Base-by-base conservation (phyloP, 306 rosid genomes). In the Macrotyloma uniflorum region DNA sequence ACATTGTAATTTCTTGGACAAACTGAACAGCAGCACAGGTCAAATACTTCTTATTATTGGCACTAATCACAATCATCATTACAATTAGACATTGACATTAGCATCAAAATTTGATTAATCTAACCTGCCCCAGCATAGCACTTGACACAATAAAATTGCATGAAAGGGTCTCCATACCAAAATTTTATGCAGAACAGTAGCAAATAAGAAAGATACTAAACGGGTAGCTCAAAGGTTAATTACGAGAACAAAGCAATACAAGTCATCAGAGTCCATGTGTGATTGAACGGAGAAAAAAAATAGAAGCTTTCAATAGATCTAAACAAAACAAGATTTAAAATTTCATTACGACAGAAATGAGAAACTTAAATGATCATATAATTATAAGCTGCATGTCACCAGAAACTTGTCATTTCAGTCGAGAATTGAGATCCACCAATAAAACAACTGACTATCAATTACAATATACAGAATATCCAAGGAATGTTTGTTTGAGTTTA, bases 391-490 rank as follows among this genome's bases (percentile, higher is more conserved):
- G 70, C 33, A 26, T 12, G 38, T 22, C 15, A 12, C 19, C 33
- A 53, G 46, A 75, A 78, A 28, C 28, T 58, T 58, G 23, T 43
- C 49, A 36, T 46, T 36, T 72, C 58, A 66, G 66, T 55, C 66
- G 15, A 72, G 71, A 73, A 55, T 72, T 65, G 16, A 33, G 67
- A 68, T 70, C 47, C 65, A 30, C 22, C 70, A 32, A 53, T 63
- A 54, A 33, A 76, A 77, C 40, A 18, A 82, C 19, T 5, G 13
- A n/a, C 47, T 18, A 53, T 30, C 18, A 40, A 38, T 64, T 72
- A 32, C 32, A 65, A 46, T 66, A 57, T 15, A 57, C 12, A 55
- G 38, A 65, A 77, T 32, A 53, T 23, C 1, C 74, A 50, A 15
- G 7, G 35, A 55, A 45, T 11, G 67, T 57, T 45, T 19, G 47